Base-by-base conservation (phyloP, 352 stramenopile species). In the Phytophthora cactorum region DNA sequence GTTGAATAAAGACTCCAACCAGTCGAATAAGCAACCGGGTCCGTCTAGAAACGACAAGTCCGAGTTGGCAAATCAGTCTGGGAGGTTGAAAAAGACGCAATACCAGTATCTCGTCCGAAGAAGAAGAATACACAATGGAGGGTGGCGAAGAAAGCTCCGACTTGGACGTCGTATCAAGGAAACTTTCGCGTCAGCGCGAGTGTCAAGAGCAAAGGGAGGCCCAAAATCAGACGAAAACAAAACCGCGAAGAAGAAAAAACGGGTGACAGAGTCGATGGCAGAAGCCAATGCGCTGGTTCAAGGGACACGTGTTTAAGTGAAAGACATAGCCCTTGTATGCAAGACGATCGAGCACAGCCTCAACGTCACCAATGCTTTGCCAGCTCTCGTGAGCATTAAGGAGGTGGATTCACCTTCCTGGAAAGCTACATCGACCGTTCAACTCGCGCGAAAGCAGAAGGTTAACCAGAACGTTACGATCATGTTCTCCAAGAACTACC, bases 161-260 rank as follows among this genome's bases (percentile, higher is more conserved):
- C 17, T 22, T 22, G 17, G 17, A 22, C 17, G 17, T 22, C 17
- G 17, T 22, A 22, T 22, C 36, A 10, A 43, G 41, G 41, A 7
- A 47, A 10, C 5, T 49, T 17, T 29, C 25, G 17, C 4, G 52
- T 38, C 4, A 38, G 52, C 38, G 11, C 11, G 25, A 38, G 22
- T 10, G 15, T 31, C 10, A 39, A 59, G 32, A 38, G n/a, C 36
- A 59, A 50, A n/a, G 52, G 52, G 1, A 36, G 36, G 32, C 5
- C 36, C 10, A 59, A 59, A 27, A 25, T 49, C 8, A 32, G 52
- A 12, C 17, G 22, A 12, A 59, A 59, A 14, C 52, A 59, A 49
- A 27, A 5, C 15, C 44, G 34, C 22, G 36, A 28, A 27, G 44
- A 46, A 49, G 36, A 28, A 12, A 8, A 39, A 47, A 10, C 11